Conservation (phyloP, 495 filamentous ascomycete species). For the Darksidea phi region DNA sequence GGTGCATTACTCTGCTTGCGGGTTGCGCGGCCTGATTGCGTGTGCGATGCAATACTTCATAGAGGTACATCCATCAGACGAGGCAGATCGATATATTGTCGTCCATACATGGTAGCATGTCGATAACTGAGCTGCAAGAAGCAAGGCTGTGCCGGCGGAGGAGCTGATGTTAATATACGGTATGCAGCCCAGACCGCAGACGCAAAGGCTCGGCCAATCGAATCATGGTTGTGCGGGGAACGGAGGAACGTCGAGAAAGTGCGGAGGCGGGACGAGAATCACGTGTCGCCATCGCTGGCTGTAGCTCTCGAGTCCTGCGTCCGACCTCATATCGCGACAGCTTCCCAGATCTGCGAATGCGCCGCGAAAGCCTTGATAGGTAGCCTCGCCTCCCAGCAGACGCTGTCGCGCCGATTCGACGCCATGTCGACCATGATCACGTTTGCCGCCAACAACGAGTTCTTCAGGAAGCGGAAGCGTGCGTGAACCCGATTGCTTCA, state of each 20-base stretch:
- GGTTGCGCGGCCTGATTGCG: no score
- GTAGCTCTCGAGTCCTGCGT: neutral
- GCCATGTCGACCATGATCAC: conserved; percentile 41
- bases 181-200: neutral
- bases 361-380: neutral
- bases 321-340: conserved; percentile 19
- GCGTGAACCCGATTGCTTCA: neutral
- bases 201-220: no score
- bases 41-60: no score
- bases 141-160: neutral
- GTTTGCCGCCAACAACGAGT: conserved; percentile 40
- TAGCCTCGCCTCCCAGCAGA: neutral
- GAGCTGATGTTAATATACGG: neutral
- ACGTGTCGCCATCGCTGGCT: conserved; percentile 7
- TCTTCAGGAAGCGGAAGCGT: conserved; percentile 40
- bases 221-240: no score
- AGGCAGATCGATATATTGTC: no score
- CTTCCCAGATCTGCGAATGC: conserved; percentile 5
- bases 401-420: neutral
- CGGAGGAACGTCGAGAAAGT: conserved; percentile 17
- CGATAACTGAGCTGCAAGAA: neutral
- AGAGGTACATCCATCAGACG: no score
- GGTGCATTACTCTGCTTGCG: no score
- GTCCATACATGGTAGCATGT: neutral
- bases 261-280: conserved; percentile 17